Evolutionary conservation across 805 yeast genomes (phyloP), one percentile per base, ranked within the genome.

Genomic region (Metschnikowia anglica): DNA sequence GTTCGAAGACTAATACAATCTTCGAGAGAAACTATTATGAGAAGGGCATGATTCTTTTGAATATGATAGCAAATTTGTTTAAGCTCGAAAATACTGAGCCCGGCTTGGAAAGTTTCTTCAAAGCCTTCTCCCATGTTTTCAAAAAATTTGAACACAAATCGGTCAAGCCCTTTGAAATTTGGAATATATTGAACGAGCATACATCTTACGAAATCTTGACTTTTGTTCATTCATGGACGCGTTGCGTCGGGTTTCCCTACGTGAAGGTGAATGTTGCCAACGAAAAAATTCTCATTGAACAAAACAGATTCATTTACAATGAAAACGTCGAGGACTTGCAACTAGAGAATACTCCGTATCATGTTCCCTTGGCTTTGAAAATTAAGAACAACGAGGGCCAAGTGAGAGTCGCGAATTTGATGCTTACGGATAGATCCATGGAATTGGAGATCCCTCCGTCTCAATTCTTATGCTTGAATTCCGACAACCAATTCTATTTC

Each of bases 161-260:
- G 1, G 64, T 80, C 43, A 76, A 73, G 48, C 73, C 81, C 1
- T 51, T 63, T 18, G 82, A 80, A 36, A 55, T 81, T 16, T 82
- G 86, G 87, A 65, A 60, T 27, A 61, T 59, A 20, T 54, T 73
- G 37, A 59, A 64, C 54, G 48, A 67, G 34, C 43, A 47, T 2
- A 53, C 65, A 3, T 55, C 67, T 4, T 54, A 69, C 33, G 82
- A 80, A 52, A 52, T 80, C n/a, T 60, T 72, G 17, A 63, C 73
- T 0, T 77, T 81, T 39, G 64, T 75, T 47, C 73, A 77, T 47
- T 74, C 86, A 1, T 83, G 88, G 89, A 61, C 75, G 2, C 71
- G 77, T 53, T 60, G 72, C 11, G 71, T 82, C 0, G 89, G 90
- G 1, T 74, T 63, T 39, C 88, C 90, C 4, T 56, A 77, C 2